These are phyloP conservation scores for Paramarasmius palmivorus DNA, from an alignment of 1,284 basidiomycete species.

Conservation along the genomic window DNA sequence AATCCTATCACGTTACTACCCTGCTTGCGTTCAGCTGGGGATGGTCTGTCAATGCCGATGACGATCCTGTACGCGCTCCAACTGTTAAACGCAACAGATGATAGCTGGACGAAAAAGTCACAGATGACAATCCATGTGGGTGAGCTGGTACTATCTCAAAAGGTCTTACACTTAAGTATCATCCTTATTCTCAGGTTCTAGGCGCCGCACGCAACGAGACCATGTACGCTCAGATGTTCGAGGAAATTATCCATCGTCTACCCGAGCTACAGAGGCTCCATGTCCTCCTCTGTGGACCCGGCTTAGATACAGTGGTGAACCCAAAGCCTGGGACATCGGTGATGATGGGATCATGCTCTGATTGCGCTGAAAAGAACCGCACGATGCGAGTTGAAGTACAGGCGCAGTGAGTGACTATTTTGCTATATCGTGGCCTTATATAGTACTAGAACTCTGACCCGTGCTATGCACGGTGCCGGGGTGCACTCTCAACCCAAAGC, in stretches of 20 bases:
- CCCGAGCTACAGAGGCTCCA: slow-evolving; percentile 31
- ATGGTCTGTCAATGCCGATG: slow-evolving; percentile 32
- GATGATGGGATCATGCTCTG: too few relatives aligned
- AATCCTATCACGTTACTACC: slow-evolving; percentile 3
- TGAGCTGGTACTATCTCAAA: background rate
- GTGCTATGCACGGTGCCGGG: too few relatives aligned
- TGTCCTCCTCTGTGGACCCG: slow-evolving; percentile 16
- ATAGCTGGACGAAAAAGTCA: slow-evolving; percentile 28
- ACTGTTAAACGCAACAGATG: slow-evolving; percentile 23
- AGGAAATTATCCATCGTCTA: slow-evolving; percentile 37
- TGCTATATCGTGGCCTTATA: too few relatives aligned
- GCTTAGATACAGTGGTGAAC: too few relatives aligned
- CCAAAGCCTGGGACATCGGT: too few relatives aligned
- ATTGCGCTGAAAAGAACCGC: too few relatives aligned
- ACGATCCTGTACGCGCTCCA: slow-evolving; percentile 34
- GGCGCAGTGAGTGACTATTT: too few relatives aligned
- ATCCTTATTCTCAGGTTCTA: slow-evolving; percentile 25
- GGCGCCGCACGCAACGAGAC: slow-evolving; percentile 30
- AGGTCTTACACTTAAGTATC: background rate
- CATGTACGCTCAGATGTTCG: slow-evolving; percentile 27
- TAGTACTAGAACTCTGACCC: too few relatives aligned
- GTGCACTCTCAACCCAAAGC: too few relatives aligned
- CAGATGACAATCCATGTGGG: slow-evolving; percentile 32
- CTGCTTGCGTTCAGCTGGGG: slow-evolving; percentile 24
- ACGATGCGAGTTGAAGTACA: too few relatives aligned